Base-by-base conservation (phyloP, 352 stramenopile genomes). In the Phytophthora crassamura region DNA sequence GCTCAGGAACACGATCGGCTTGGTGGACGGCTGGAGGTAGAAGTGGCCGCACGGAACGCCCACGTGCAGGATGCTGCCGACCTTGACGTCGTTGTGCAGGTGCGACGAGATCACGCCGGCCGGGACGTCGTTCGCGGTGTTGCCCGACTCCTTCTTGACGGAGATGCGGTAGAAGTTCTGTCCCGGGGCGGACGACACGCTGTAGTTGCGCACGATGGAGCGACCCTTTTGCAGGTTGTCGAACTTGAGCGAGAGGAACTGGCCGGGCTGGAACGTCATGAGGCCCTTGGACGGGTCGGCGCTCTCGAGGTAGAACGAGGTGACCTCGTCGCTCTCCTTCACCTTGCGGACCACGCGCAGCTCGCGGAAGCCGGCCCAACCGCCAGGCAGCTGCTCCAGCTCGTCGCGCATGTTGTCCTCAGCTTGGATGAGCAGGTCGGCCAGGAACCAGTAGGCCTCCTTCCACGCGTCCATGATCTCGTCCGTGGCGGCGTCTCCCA, bases 311-410 rank as follows among this genome's bases (percentile, higher is more conserved):
- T 87, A 77, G 45, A 90, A 90, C 34, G 77, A 85, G 30, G 75
- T 77, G 51, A 81, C 75, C 51, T 90, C 83, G 40, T 67, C 39
- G 25, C 71, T 79, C 56, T 87, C 78, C 33, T 64, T 56, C 18
- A 78, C 75, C 47, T 90, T 91, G 38, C 66, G 72, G 22, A 55
- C 66, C 14, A 91, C 75, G 32, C 69, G 64, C 35, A 91, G 80
- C n/a, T 88, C 68, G 50, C 81, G 79, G 61, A 77, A 87, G 48
- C 79, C 82, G 25, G 66, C 53, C 83, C 83, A 91, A 2, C 83
- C 83, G 33, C 81, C 80, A 5, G 67, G 50, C 22, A 58, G 50
- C 20, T 61, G 16, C 35, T 71, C 77, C 9, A 75, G 60, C 15
- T 58, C 61, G 16, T 72, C 77, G 28, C 83, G 80, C 7, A 75